These are phyloP conservation scores for Leucaena leucocephala DNA, from an alignment of 306 rosid species.

Conservation along the genomic window DNA sequence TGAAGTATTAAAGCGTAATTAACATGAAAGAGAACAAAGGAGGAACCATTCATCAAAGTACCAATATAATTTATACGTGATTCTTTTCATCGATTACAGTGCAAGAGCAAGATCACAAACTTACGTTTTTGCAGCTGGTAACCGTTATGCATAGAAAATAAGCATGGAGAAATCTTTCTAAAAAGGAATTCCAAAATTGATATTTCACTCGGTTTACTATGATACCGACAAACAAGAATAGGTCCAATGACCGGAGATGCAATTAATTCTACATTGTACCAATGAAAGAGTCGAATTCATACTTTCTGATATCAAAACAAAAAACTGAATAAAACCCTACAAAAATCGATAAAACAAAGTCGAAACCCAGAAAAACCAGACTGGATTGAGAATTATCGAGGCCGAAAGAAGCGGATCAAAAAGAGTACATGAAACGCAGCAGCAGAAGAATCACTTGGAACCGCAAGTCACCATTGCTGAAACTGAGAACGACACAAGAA, in stretches of 20 bases:
- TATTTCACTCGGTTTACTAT: background rate
- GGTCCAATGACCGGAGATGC: background rate
- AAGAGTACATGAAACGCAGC: conserved; percentile 16
- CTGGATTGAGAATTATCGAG: background rate
- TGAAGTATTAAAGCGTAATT: background rate
- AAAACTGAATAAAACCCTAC: conserved; percentile 15
- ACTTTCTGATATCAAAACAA: conserved; percentile 16
- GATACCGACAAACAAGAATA: background rate
- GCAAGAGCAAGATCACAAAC: background rate
- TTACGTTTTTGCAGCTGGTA: background rate
- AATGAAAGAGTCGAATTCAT: conserved; percentile 33
- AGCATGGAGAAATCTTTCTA: background rate
- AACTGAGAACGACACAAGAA: background rate
- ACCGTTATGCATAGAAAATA: background rate
- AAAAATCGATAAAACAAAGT: background rate
- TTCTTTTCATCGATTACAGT: background rate
- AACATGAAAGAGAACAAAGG: background rate
- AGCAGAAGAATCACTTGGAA: background rate
- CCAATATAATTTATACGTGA: too few relatives aligned
- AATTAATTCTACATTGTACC: conserved; percentile 29
- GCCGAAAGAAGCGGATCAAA: conserved; percentile 11
- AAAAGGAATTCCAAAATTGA: background rate
- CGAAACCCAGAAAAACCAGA: conserved; percentile 2
- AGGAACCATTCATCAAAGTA: background rate
- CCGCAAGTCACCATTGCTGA: background rate